Evolutionary conservation across 2,329 filamentous ascomycete genomes (phyloP).

Genomic region (Aspergillus aculeatus): DNA sequence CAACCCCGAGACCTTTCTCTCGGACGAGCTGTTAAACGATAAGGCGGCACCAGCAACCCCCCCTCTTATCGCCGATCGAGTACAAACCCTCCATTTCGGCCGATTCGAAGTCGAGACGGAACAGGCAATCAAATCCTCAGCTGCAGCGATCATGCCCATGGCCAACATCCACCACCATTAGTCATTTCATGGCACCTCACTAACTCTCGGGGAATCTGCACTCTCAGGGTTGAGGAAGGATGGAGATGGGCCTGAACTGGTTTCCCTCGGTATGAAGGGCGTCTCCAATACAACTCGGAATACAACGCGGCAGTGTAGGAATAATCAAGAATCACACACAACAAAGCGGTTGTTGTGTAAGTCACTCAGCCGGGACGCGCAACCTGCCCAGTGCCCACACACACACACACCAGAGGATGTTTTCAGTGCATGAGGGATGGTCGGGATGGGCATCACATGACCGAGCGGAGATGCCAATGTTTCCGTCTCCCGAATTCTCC

Average conservation of each 20-base stretch:
- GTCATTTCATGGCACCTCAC: neutral
- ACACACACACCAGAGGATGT: neutral
- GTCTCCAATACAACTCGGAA: neutral
- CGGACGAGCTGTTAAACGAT: neutral
- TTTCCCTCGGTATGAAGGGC: too few species aligned
- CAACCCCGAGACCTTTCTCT: neutral
- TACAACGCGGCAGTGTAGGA: too few species aligned
- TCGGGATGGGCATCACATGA: constrained; percentile 26
- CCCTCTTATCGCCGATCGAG: neutral
- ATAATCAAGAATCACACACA: too few species aligned
- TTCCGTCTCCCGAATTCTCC: constrained; percentile 24
- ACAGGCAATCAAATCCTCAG: neutral
- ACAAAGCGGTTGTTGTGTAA: too few species aligned
- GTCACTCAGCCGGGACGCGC: too few species aligned
- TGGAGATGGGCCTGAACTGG: too few species aligned
- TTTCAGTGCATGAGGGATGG: neutral
- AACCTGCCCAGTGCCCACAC: too few species aligned
- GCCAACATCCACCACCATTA: neutral
- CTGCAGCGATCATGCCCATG: neutral
- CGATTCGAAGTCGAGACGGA: neutral
- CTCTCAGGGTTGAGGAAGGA: too few species aligned
- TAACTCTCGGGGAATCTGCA: neutral
- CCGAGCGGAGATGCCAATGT: constrained; percentile 23
- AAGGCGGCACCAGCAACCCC: neutral
- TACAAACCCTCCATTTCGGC: neutral